A percentile compares a stretch with the other conserved stretches of the same genome.
phyloP scores from a whole-genome alignment of 148 eudicot genomes.

The Rhododendron ferrugineum region DNA sequence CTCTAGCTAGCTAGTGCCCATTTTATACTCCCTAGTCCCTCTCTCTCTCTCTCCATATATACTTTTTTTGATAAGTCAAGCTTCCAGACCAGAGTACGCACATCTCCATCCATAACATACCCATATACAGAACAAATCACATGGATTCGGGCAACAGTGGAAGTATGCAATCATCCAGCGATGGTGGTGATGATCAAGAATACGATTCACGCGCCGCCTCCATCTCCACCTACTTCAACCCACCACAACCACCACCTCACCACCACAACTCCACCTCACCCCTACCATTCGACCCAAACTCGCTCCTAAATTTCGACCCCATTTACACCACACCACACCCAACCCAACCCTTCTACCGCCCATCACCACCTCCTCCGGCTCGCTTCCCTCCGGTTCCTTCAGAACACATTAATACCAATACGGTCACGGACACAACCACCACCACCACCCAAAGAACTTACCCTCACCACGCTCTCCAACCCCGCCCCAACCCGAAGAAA shows the following conservation, averaged over 20 bases:
- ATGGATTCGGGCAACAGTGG: neutral
- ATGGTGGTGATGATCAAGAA: conserved; percentile 16
- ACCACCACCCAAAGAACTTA: neutral
- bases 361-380: neutral
- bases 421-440: neutral
- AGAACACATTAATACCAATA: neutral
- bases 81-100: neutral
- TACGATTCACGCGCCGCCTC: conserved; percentile 32
- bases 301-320: conserved; percentile 29
- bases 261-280: conserved; percentile 16
- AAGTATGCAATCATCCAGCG: neutral
- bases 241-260: neutral
- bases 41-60: neutral
- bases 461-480: conserved; percentile 2
- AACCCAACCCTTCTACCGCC: conserved; percentile 18
- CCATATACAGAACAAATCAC: neutral
- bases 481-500: conserved; percentile 54
- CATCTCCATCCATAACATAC: neutral
- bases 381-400: conserved; percentile 5
- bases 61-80: neutral
- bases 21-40: too few species aligned
- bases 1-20: neutral
- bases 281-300: conserved; percentile 9
- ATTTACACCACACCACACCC: conserved; percentile 33
- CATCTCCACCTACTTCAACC: conserved; percentile 25